phyloP scores from a whole-genome alignment of 306 rosid species.

The Morella rubra region DNA sequence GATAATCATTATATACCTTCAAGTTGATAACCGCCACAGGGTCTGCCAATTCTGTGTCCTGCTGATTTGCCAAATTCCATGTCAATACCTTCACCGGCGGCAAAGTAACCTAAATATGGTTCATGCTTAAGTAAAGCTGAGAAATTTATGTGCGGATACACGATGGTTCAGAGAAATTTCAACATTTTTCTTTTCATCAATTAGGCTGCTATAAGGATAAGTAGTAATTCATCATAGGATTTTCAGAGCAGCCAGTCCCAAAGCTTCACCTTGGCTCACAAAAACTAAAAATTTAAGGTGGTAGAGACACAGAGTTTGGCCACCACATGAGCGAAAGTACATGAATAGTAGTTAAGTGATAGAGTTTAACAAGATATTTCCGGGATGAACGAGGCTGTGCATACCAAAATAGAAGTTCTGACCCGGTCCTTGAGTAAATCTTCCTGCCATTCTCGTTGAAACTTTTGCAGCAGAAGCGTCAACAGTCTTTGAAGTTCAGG shows the following conservation, averaged over 20 bases:
- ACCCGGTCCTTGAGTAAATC: constrained; percentile 58
- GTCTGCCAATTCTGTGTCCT: constrained; percentile 35
- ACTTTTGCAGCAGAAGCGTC: constrained; percentile 66
- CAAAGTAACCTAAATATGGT: constrained; percentile 38
- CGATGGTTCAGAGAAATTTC: not conserved
- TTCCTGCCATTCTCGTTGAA: constrained; percentile 58
- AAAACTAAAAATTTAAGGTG: too few relatives aligned
- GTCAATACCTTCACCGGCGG: constrained; percentile 68
- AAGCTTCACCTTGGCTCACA: too few relatives aligned
- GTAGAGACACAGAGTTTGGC: not conserved
- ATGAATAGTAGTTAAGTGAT: too few relatives aligned
- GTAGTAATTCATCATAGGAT: too few relatives aligned
- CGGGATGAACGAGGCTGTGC: not conserved
- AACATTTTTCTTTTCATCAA: not conserved
- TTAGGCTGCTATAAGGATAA: not conserved
- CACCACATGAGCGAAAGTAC: not conserved
- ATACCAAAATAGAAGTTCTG: not conserved
- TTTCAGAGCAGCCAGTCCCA: too few relatives aligned
- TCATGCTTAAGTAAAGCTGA: not conserved
- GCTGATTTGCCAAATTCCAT: constrained; percentile 53
- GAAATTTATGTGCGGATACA: constrained; percentile 1
- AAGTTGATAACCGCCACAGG: constrained; percentile 60
- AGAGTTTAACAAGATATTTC: too few relatives aligned
- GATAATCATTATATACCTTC: constrained; percentile 41
- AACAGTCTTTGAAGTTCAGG: constrained; percentile 62